Evolutionary conservation across 2,329 filamentous ascomycete genomes (phyloP).

Genomic region (Colletotrichum sp.): DNA sequence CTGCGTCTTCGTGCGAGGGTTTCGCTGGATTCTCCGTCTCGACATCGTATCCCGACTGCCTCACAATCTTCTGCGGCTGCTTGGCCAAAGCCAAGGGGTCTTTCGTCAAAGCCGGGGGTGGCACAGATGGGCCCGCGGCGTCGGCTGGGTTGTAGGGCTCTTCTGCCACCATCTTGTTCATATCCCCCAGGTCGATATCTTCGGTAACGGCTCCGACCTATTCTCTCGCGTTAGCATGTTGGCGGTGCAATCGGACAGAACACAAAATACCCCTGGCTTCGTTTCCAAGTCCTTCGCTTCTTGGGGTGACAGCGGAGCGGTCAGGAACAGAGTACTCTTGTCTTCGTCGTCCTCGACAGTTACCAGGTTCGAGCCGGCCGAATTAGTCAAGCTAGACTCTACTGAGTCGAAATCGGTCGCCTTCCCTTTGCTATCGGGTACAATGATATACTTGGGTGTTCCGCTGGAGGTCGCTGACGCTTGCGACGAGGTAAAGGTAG

Average conservation of each 20-base stretch:
- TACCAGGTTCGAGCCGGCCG: neutral
- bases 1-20: neutral
- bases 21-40: neutral
- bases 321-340: neutral
- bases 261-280: neutral
- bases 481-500: neutral
- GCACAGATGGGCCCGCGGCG: neutral
- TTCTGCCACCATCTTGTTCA: neutral
- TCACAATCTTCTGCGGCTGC: neutral
- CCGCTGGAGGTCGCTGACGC: neutral
- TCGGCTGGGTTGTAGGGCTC: neutral
- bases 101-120: neutral
- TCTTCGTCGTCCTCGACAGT: neutral
- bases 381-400: neutral
- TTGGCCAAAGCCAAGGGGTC: neutral
- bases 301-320: neutral
- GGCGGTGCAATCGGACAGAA: neutral
- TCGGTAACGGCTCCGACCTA: neutral
- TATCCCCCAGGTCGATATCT: neutral
- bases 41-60: neutral
- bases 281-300: neutral
- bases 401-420: neutral
- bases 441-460: neutral
- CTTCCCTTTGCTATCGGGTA: neutral
- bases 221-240: neutral